phyloP scores from a whole-genome alignment of 2,329 filamentous ascomycete species.

The Elsinoe ampelina region DNA sequence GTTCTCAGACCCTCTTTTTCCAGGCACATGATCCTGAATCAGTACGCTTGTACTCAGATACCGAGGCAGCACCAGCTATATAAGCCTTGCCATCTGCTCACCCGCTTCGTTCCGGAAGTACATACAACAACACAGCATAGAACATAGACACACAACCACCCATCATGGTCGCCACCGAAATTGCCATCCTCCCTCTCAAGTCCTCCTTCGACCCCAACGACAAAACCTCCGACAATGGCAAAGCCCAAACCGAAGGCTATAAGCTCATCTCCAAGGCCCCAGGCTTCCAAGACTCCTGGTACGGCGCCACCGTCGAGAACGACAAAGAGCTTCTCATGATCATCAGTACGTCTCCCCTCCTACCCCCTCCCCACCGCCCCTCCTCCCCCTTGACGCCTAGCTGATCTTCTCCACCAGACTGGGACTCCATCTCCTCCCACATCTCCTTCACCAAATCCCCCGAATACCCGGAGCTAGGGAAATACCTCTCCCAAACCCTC shows the following conservation, averaged over 20 bases:
- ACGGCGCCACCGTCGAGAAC: conserved; percentile 33
- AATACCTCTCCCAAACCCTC: conserved; percentile 25
- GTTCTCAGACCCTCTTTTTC: not conserved
- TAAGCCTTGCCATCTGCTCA: not conserved
- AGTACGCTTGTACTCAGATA: not conserved
- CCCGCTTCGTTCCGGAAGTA: not conserved
- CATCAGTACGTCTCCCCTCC: conserved; percentile 29
- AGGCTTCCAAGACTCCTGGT: conserved; percentile 30
- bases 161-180: conserved; percentile 31
- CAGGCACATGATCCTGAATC: conserved; percentile 3
- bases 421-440: conserved; percentile 34
- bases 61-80: not conserved
- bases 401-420: conserved; percentile 28
- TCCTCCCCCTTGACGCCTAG: not conserved
- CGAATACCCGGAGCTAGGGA: conserved; percentile 32
- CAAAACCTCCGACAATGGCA: conserved; percentile 21
- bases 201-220: conserved; percentile 28
- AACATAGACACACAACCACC: not conserved
- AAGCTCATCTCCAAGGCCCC: conserved; percentile 28
- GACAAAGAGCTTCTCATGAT: conserved; percentile 30
- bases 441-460: conserved; percentile 31
- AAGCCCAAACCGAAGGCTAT: conserved; percentile 26
- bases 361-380: not conserved
- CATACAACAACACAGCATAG: not conserved
- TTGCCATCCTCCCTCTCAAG: conserved; percentile 32